Evolutionary conservation across 164 flowering plant genomes (phyloP).

Genomic region (Umbilicus rupestris): DNA sequence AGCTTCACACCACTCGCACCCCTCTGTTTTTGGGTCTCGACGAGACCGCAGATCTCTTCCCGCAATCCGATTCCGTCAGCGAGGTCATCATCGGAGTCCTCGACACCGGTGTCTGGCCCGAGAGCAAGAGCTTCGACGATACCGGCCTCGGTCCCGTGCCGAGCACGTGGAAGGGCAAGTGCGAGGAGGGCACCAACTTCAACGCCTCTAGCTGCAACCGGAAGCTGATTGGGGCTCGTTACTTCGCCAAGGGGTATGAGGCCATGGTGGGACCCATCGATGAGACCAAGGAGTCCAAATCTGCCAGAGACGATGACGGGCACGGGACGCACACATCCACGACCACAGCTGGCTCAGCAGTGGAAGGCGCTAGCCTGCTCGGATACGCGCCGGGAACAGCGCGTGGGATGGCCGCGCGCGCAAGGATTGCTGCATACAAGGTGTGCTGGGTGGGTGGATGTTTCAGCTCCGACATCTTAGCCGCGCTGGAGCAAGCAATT

Average conservation of each 20-base stretch:
- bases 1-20: conserved; percentile 11
- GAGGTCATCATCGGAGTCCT: conserved; percentile 5
- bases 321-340: conserved; percentile 7
- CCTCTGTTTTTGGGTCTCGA: conserved; percentile 8
- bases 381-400: conserved; percentile 7
- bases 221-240: conserved; percentile 4
- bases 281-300: conserved; percentile 8
- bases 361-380: not conserved
- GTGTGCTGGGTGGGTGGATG: conserved; percentile 10
- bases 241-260: conserved; percentile 6
- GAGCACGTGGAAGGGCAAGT: conserved; percentile 8
- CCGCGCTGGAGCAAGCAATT: conserved; percentile 9
- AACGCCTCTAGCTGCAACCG: conserved; percentile 3
- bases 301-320: conserved; percentile 5
- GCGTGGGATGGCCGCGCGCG: conserved; percentile 8
- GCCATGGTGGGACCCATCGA: conserved; percentile 8
- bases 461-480: conserved; percentile 6
- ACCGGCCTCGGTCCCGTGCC: conserved; percentile 8
- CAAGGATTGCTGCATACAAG: conserved; percentile 4
- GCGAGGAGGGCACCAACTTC: conserved; percentile 4
- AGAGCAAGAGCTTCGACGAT: conserved; percentile 6
- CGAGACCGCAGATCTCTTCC: not conserved
- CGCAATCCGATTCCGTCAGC: conserved; percentile 7
- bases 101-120: conserved; percentile 10
- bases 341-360: not conserved